A percentile compares a stretch with the other conserved stretches of the same genome.
These are phyloP conservation scores for Leonotis leonurus DNA, from an alignment of 257 asterid species.

Conservation along the genomic window DNA sequence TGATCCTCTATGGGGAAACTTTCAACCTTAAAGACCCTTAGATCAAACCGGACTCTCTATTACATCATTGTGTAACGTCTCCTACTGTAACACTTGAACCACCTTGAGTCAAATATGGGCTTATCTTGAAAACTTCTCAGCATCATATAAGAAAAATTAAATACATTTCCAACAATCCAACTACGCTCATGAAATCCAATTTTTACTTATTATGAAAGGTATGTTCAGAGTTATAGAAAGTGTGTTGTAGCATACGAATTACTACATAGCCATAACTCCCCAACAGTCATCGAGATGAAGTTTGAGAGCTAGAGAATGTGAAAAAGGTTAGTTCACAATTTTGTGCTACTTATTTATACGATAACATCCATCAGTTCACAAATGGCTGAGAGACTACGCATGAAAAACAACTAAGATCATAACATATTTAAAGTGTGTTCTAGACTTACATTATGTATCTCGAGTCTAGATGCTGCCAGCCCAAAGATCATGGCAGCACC, in stretches of 20 bases:
- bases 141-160: too few species aligned
- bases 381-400: background rate
- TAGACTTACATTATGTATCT: conserved; percentile 54
- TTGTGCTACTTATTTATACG: background rate
- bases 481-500: conserved; percentile 53
- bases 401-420: background rate
- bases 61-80: background rate
- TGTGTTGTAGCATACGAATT: too few species aligned
- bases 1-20: background rate
- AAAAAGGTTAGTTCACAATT: background rate
- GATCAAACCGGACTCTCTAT: background rate
- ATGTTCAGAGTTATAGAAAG: too few species aligned
- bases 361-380: background rate
- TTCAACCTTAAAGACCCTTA: background rate
- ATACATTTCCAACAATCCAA: too few species aligned
- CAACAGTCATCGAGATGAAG: too few species aligned
- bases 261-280: background rate
- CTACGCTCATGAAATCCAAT: too few species aligned
- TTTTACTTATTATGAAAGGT: too few species aligned
- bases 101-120: too few species aligned
- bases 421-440: background rate
- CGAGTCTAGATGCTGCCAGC: conserved; percentile 53
- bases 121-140: too few species aligned
- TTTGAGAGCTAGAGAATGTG: background rate
- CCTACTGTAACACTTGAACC: background rate